Base-by-base conservation (phyloP, 192 early-diverging fungal species). In the Coemansia sp. region DNA sequence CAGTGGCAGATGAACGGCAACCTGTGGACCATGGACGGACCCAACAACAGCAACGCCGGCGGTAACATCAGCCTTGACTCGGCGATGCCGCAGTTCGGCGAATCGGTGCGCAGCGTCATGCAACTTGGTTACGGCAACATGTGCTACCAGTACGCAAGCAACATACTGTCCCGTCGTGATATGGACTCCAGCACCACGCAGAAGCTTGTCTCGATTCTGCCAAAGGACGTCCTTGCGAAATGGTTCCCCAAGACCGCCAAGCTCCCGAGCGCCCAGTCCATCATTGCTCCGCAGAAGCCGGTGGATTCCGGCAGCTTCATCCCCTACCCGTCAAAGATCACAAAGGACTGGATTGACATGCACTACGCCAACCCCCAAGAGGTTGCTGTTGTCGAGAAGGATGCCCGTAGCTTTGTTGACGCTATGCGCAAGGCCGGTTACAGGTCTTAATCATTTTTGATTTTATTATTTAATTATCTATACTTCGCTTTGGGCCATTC, bases 121-220 rank as follows among this genome's bases (percentile, higher is more conserved):
- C 76, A 78, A 57, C 77, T 83, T 61, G 81, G 81, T 57, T 76
- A 83, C 60, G 81, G 81, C 58, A 68, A 59, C 32, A 83, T 83
- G 81, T 83, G 81, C 77, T 83, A 49, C 65, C 76, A 83, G 71
- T 83, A 83, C 60, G 64, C 76, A 18, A 77, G 69, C 76, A 72
- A 77, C 63, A 68, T 69, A 18, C 41, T 83, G 22, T 59, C 55
- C 5, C 71, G 74, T 21, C 76, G 75, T 55, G 61, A 43, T 43
- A 61, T 83, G 4, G 66, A 51, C 48, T 16, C 63, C 22, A 45
- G 22, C 47, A 26, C 64, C 36, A 61, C 69, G 40, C 46, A 55
- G 51, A 65, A 47, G 19, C 57, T 83, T 8, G 48, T 48, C 21
- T 48, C 49, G 21, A 52, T 61, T 11, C 72, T 78, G 69, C 68